Evolutionary conservation across 257 asterid species (phyloP).

Genomic region (Solanum ossicruentum): DNA sequence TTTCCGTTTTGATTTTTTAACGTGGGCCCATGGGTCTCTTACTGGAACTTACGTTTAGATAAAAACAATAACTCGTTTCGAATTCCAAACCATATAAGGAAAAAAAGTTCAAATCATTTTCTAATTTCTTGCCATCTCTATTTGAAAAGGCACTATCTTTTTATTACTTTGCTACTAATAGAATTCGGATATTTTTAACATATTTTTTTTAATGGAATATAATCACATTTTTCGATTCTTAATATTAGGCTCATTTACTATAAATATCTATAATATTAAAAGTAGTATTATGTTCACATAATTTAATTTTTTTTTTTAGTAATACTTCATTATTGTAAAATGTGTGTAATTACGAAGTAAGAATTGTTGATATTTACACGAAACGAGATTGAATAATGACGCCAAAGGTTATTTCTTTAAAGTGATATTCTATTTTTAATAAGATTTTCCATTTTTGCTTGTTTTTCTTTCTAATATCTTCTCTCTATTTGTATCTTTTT

Average conservation of each 20-base stretch:
- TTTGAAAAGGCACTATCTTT: background rate
- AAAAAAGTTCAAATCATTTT: background rate
- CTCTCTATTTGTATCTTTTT: background rate
- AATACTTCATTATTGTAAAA: too few relatives aligned
- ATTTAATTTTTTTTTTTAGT: too few relatives aligned
- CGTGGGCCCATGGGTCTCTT: background rate
- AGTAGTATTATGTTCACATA: too few relatives aligned
- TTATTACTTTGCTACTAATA: too few relatives aligned
- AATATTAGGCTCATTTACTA: too few relatives aligned
- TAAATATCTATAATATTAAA: too few relatives aligned
- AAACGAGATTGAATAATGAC: background rate
- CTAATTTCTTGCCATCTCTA: background rate
- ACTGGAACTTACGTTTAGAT: background rate
- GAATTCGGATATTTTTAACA: too few relatives aligned
- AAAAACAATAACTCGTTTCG: background rate
- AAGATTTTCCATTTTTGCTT: background rate
- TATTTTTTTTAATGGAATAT: too few relatives aligned
- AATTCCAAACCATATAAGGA: background rate
- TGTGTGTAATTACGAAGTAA: too few relatives aligned
- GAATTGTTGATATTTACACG: too few relatives aligned
- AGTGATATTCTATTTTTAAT: background rate
- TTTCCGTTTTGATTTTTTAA: background rate
- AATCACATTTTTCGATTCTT: too few relatives aligned
- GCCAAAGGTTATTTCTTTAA: background rate
- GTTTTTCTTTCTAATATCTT: background rate